Evolutionary conservation across 805 yeast species (phyloP), one percentile per base, ranked within the genome.

Genomic region (Naumovozyma castellii): DNA sequence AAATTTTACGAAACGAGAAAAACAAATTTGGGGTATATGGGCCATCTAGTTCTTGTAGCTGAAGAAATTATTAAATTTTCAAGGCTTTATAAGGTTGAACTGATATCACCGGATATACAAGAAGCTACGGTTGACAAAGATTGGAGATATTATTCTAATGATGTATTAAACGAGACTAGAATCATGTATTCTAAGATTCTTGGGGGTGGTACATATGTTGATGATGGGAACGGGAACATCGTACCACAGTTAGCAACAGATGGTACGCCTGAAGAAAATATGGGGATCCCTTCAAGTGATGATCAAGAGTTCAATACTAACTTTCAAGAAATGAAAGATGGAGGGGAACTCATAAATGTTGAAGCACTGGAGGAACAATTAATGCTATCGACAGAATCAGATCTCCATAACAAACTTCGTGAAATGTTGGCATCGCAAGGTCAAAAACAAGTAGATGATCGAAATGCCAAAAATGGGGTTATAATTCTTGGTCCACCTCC

Each of bases 61-160:
- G 97, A 90, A 57, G 98, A 90, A 59, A 86, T 90, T 40, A 95
- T 87, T 36, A 90, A 90, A 59, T 90, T 90, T 59, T 65, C 69
- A 3, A 56, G 57, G 35, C 62, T 73, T 2, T 69, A 56, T 35
- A 56, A 58, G 41, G 55, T 51, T 1, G 59, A 57, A 32, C 40
- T 53, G 19, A 56, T 57, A 1, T 55, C 62, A 3, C 53, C 55
- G n/a, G 56, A 49, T 34, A 57, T 56, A 3, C 51, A 45, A 38
- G 38, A 38, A 2, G 46, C 47, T 9, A 32, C 56, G 29, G 49
- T 47, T 25, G 51, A 50, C 18, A 41, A 46, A 15, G 54, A 53
- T 28, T 57, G 62, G 62, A 37, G 44, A 14, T 51, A 43, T 39
- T 50, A 56, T 40, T 45, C 56, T 4, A 56, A 57, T 16, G 59